A percentile compares a stretch with the other conserved stretches of the same genome.
These are phyloP conservation scores for Metschnikowia santaceciliae DNA, from an alignment of 805 yeast species.

Conservation along the genomic window DNA sequence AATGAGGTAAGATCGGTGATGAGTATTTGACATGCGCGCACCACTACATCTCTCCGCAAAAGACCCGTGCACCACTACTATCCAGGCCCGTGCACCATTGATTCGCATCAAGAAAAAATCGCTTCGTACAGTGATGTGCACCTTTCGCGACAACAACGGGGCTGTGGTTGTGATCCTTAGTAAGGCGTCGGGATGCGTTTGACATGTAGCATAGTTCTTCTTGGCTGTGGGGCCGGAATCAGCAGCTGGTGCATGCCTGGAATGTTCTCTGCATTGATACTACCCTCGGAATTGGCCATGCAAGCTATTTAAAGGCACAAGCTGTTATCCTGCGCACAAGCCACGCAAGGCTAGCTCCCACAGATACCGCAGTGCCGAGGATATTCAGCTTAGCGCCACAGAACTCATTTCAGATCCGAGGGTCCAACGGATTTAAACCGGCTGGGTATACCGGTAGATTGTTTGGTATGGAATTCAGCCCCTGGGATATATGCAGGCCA, in stretches of 20 bases:
- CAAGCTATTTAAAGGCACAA: background rate
- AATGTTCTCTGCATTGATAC: background rate
- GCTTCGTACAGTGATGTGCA: no score
- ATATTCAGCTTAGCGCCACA: background rate
- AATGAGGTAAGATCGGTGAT: background rate
- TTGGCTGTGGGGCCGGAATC: background rate
- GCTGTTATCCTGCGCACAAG: background rate
- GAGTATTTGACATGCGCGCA: background rate
- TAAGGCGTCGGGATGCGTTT: background rate
- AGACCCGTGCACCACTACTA: slow-evolving; percentile 5
- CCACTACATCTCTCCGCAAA: background rate
- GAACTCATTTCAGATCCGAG: background rate
- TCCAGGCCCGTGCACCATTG: background rate
- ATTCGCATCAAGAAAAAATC: background rate
- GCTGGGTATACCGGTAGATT: background rate
- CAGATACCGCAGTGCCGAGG: background rate
- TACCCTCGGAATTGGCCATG: background rate
- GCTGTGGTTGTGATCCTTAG: background rate
- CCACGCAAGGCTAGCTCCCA: background rate
- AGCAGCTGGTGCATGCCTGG: background rate
- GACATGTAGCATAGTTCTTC: background rate
- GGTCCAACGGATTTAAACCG: background rate
- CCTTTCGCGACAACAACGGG: background rate
- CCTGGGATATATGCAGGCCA: background rate
- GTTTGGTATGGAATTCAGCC: background rate